These are phyloP conservation scores for Aurantiochytrium sp. DNA, from an alignment of 108 stramenopile genomes.

Conservation along the genomic window DNA sequence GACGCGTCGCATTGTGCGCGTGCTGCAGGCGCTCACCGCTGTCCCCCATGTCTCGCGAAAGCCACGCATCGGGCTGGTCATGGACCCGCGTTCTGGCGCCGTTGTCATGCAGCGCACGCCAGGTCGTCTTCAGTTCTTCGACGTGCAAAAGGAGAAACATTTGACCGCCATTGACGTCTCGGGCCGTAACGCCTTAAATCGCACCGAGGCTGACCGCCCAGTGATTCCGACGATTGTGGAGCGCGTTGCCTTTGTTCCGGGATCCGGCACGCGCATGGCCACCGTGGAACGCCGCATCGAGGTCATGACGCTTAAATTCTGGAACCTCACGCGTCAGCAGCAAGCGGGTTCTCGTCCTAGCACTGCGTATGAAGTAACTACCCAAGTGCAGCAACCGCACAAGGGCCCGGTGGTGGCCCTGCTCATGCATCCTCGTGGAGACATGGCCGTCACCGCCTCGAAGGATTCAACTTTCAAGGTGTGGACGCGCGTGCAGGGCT, in stretches of 20 bases:
- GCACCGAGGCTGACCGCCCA: neutral
- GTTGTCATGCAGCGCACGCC: neutral
- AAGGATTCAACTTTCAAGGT: neutral
- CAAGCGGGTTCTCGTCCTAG: neutral
- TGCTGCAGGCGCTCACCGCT: neutral
- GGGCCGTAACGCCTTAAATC: neutral
- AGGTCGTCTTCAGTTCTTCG: neutral
- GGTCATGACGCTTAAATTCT: neutral
- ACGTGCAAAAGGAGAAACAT: neutral
- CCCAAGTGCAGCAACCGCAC: neutral
- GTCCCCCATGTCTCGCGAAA: neutral
- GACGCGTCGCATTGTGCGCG: neutral
- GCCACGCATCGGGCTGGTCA: neutral
- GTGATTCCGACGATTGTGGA: neutral
- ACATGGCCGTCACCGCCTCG: neutral
- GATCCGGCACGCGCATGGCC: neutral
- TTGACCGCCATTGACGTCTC: neutral
- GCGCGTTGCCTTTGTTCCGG: neutral
- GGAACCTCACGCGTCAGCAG: neutral
- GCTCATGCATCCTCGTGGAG: neutral
- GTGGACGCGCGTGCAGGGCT: neutral
- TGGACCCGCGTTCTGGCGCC: neutral
- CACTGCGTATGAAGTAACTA: neutral
- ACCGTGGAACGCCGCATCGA: neutral
- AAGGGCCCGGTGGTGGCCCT: neutral